Evolutionary conservation across 108 stramenopile species (phyloP).

Genomic region (Pseudonitzschia pungens): DNA sequence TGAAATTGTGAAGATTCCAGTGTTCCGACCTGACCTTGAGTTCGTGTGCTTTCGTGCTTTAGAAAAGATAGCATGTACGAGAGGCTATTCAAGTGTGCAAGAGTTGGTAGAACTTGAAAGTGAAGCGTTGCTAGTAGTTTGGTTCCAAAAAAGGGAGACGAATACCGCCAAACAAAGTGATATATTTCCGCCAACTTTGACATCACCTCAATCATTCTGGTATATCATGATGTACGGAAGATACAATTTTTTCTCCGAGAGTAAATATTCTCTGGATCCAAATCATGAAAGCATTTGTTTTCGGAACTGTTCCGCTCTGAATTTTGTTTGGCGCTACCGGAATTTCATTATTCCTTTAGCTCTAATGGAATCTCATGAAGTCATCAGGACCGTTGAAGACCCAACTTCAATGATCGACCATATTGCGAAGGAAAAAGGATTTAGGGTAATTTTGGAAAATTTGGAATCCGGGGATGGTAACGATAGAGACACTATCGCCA

Average conservation of each 20-base stretch:
- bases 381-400: neutral
- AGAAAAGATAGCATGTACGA: conserved; percentile 50
- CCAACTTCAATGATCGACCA: neutral
- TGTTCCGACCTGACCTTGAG: conserved; percentile 34
- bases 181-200: conserved; percentile 48
- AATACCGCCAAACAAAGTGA: neutral
- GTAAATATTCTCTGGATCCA: conserved; percentile 10
- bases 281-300: conserved; percentile 16
- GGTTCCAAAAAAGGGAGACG: conserved; percentile 34
- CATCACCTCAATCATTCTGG: conserved; percentile 43
- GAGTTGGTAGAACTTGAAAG: conserved; percentile 44
- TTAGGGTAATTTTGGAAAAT: neutral
- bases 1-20: conserved; percentile 50
- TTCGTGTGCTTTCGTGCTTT: conserved; percentile 57
- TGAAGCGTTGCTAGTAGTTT: conserved; percentile 47
- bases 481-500: neutral
- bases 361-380: conserved; percentile 15
- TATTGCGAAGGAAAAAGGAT: neutral
- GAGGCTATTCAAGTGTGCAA: conserved; percentile 42
- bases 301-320: neutral
- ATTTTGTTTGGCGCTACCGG: conserved; percentile 17
- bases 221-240: neutral
- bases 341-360: conserved; percentile 23
- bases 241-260: neutral
- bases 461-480: neutral